Evolutionary conservation across 1,284 basidiomycete species (phyloP).

Genomic region (Puccinia triticina): DNA sequence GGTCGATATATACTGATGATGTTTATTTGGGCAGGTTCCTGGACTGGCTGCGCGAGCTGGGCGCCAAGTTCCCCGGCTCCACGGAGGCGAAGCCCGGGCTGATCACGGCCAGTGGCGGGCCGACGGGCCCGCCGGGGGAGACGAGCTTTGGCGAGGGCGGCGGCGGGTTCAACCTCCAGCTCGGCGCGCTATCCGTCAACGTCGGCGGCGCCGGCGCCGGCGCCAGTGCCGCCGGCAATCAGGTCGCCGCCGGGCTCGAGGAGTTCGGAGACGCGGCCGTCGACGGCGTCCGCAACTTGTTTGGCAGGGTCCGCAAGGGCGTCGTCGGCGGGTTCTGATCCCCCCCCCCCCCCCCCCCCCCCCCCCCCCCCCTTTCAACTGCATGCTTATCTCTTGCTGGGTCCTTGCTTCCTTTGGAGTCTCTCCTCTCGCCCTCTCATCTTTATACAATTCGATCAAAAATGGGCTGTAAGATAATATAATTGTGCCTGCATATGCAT

Average conservation of each 20-base stretch:
- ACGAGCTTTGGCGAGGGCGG: constrained; percentile 64
- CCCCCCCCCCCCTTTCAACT: neutral
- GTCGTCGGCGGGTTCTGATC: constrained; percentile 64
- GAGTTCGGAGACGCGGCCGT: constrained; percentile 65
- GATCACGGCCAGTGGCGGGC: constrained; percentile 68
- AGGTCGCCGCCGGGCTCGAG: constrained; percentile 75
- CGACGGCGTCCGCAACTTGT: constrained; percentile 75
- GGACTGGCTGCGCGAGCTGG: constrained; percentile 55
- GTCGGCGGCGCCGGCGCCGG: constrained; percentile 63
- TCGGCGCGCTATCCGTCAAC: constrained; percentile 86
- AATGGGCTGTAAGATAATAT: too few species aligned
- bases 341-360: neutral
- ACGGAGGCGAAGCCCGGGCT: constrained; percentile 73
- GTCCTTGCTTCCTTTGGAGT: neutral
- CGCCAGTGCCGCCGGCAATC: constrained; percentile 66
- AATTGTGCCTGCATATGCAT: too few species aligned
- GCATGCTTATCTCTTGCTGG: too few species aligned
- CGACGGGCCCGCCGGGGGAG: too few species aligned
- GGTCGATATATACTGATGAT: neutral
- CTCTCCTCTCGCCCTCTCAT: neutral
- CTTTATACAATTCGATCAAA: too few species aligned
- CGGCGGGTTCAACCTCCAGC: constrained; percentile 72
- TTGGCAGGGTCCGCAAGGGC: constrained; percentile 83
- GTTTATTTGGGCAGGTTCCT: constrained; percentile 53
- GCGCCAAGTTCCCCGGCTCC: constrained; percentile 54